Evolutionary conservation across 2,329 filamentous ascomycete species (phyloP).

Genomic region (Xylaria arbuscula): DNA sequence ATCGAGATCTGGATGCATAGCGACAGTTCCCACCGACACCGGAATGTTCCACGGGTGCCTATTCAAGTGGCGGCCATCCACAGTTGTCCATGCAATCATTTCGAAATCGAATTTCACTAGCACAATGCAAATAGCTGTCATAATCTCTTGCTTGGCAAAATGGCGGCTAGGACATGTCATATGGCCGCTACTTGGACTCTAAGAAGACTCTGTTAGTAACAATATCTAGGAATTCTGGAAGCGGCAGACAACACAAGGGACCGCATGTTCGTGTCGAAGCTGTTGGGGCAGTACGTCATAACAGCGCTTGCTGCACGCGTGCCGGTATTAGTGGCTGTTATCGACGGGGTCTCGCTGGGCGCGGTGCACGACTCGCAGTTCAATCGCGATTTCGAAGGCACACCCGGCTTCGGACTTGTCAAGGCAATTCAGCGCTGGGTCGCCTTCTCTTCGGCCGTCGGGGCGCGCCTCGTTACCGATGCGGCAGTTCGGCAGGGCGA

Average conservation of each 20-base stretch:
- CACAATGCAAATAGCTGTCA: no score
- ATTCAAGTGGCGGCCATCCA: no score
- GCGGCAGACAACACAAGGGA: slow-evolving; percentile 8
- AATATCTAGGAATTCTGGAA: no score
- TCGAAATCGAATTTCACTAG: no score
- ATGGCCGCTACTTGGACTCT: no score
- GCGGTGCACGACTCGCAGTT: slow-evolving; percentile 29
- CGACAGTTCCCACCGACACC: no score
- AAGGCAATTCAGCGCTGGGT: slow-evolving; percentile 12
- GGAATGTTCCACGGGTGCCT: no score
- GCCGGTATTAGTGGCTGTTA: slow-evolving; percentile 25
- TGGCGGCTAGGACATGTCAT: no score
- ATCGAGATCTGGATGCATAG: no score
- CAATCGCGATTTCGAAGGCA: slow-evolving; percentile 3
- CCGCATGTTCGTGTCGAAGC: slow-evolving; percentile 41
- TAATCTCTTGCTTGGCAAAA: no score
- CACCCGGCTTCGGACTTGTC: not conserved
- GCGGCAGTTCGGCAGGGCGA: slow-evolving; percentile 28
- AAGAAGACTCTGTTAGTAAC: no score
- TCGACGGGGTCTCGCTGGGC: slow-evolving; percentile 32
- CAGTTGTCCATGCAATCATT: no score
- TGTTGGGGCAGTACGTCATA: slow-evolving; percentile 47
- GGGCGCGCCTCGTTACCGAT: slow-evolving; percentile 31
- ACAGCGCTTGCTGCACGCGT: slow-evolving; percentile 44
- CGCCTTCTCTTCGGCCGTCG: slow-evolving; percentile 13